phyloP scores from a whole-genome alignment of 352 stramenopile genomes.

The Pythium brassicae region DNA sequence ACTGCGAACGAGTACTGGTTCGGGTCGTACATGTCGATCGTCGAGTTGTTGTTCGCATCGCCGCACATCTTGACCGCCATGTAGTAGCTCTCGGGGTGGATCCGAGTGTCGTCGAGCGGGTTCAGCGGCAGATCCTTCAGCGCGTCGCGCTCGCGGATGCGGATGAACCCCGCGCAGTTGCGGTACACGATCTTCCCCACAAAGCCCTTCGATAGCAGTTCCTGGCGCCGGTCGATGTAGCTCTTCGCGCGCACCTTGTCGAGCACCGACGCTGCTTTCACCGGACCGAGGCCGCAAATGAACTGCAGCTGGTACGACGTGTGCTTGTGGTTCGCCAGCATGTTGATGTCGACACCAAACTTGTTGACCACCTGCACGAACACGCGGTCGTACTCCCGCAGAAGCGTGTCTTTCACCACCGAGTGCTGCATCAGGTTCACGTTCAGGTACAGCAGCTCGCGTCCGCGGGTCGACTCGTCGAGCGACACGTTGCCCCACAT shows the following conservation, averaged over 20 bases:
- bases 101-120: constrained; percentile 83
- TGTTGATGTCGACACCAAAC: constrained; percentile 85
- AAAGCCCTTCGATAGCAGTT: constrained; percentile 79
- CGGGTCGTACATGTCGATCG: constrained; percentile 89
- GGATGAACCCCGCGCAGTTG: constrained; percentile 85
- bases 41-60: constrained; percentile 89
- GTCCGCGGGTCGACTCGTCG: constrained; percentile 71
- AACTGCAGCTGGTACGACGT: constrained; percentile 86
- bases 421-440: constrained; percentile 85
- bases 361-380: constrained; percentile 87
- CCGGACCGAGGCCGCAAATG: constrained; percentile 77
- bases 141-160: constrained; percentile 82
- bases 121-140: constrained; percentile 83
- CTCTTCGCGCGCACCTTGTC: constrained; percentile 83
- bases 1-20: constrained; percentile 89
- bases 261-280: constrained; percentile 77
- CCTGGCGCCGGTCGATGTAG: constrained; percentile 82
- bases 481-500: constrained; percentile 84
- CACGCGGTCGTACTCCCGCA: constrained; percentile 84
- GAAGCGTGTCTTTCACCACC: constrained; percentile 77
- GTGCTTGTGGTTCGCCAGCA: constrained; percentile 87
- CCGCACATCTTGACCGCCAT: constrained; percentile 91
- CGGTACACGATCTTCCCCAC: constrained; percentile 85
- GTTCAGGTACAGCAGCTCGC: constrained; percentile 82
- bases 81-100: constrained; percentile 89